phyloP scores from a whole-genome alignment of 345 rosid species.

The Hibiscus tridactylites region DNA sequence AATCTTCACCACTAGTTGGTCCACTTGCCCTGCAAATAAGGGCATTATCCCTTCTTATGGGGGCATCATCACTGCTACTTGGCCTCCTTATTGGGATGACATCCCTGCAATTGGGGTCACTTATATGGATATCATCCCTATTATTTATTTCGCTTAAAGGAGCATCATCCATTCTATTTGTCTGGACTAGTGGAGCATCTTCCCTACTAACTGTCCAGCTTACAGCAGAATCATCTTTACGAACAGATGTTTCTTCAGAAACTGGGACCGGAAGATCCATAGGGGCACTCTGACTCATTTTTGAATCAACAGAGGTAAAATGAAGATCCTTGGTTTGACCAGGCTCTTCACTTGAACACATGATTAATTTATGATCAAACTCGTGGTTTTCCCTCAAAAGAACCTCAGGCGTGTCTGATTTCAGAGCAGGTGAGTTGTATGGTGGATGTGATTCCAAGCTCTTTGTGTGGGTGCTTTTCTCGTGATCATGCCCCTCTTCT shows the following conservation, averaged over 20 bases:
- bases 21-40: slow-evolving; percentile 8
- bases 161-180: neutral
- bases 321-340: neutral
- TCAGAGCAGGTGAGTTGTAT: neutral
- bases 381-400: neutral
- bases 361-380: neutral
- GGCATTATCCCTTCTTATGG: slow-evolving; percentile 8
- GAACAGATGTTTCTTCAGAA: neutral
- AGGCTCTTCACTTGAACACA: neutral
- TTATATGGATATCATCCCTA: neutral
- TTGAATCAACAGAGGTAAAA: neutral
- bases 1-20: neutral
- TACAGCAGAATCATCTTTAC: neutral
- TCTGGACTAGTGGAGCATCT: neutral
- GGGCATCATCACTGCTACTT: slow-evolving; percentile 10
- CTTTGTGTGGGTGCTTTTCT: neutral
- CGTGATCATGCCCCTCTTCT: neutral
- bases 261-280: neutral
- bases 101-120: slow-evolving; percentile 15
- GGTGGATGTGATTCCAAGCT: neutral
- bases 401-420: neutral
- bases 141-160: neutral
- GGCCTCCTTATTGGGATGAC: slow-evolving; percentile 13
- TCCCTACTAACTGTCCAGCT: neutral
- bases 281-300: neutral